Conservation (phyloP, 2,329 filamentous ascomycete species). For the Cadophora gregata region DNA sequence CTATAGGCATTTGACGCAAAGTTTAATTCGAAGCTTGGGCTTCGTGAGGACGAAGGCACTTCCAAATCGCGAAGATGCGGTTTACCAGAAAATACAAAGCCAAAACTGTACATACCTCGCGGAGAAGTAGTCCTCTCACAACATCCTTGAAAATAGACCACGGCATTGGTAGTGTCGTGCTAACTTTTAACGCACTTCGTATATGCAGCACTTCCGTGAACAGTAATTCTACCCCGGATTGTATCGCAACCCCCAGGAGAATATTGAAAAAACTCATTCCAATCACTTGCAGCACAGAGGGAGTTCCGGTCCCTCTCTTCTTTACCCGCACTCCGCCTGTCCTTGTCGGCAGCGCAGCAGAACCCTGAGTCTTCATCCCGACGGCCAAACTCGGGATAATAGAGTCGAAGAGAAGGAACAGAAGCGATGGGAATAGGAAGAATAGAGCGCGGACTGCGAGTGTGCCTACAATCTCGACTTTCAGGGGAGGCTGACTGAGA, state of each 20-base stretch:
- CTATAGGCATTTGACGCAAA: not conserved
- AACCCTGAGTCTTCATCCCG: constrained; percentile 70
- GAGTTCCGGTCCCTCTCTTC: constrained; percentile 46
- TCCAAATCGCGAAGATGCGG: not conserved
- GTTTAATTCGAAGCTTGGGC: not conserved
- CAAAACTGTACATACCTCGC: constrained; percentile 55
- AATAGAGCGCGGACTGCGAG: constrained; percentile 70
- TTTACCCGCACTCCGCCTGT: constrained; percentile 43
- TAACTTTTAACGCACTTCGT: constrained; percentile 62
- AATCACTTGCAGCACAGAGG: constrained; percentile 54
- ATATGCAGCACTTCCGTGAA: constrained; percentile 58
- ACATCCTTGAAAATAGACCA: constrained; percentile 64
- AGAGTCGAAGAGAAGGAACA: constrained; percentile 77
- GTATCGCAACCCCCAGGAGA: constrained; percentile 56
- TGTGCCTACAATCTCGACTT: constrained; percentile 76
- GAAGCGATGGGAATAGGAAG: constrained; percentile 73
- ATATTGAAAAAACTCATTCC: constrained; percentile 62
- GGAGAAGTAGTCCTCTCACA: constrained; percentile 56
- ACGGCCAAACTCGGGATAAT: constrained; percentile 71
- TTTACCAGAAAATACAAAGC: not conserved
- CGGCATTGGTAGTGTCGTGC: constrained; percentile 65
- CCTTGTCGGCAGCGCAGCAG: constrained; percentile 55
- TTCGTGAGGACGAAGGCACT: not conserved
- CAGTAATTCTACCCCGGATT: constrained; percentile 59
- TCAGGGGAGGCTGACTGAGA: constrained; percentile 74